Conservation (phyloP, 164 flowering plant genomes). For the Aristolochia contorta region DNA sequence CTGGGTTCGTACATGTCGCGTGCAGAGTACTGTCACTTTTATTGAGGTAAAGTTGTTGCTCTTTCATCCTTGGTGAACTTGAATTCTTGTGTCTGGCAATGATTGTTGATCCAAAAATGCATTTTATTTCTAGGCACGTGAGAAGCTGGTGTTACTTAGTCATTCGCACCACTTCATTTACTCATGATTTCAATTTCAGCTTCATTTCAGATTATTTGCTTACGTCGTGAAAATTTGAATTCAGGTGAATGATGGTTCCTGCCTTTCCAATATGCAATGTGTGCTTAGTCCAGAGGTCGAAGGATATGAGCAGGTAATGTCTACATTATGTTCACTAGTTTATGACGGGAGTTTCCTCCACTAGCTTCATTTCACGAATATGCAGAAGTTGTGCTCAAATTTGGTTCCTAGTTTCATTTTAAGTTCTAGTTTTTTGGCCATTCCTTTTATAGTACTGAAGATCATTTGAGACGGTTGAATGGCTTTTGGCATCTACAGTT, state of each 20-base stretch:
- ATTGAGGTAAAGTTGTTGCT: constrained; percentile 41
- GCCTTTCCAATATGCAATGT: constrained; percentile 97
- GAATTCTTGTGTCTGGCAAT: no score
- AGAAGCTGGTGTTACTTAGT: no score
- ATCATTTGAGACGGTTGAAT: not conserved
- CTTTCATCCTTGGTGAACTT: not conserved
- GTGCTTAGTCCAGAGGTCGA: constrained; percentile 71
- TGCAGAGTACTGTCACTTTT: constrained; percentile 76
- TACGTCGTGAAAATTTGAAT: not conserved
- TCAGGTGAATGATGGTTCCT: constrained; percentile 92
- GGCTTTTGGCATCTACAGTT: not conserved
- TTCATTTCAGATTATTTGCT: not conserved
- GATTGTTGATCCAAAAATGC: no score
- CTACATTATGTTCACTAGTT: no score
- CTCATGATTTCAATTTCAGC: no score
- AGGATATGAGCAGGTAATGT: constrained; percentile 86
- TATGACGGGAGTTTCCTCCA: no score
- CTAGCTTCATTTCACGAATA: no score
- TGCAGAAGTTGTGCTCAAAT: no score
- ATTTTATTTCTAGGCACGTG: no score
- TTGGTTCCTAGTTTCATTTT: no score
- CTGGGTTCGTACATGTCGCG: constrained; percentile 89
- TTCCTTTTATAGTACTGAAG: not conserved
- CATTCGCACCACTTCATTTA: no score
- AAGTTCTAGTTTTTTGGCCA: no score